Evolutionary conservation across 805 yeast genomes (phyloP).

Genomic region (Citeromyces matritensis): DNA sequence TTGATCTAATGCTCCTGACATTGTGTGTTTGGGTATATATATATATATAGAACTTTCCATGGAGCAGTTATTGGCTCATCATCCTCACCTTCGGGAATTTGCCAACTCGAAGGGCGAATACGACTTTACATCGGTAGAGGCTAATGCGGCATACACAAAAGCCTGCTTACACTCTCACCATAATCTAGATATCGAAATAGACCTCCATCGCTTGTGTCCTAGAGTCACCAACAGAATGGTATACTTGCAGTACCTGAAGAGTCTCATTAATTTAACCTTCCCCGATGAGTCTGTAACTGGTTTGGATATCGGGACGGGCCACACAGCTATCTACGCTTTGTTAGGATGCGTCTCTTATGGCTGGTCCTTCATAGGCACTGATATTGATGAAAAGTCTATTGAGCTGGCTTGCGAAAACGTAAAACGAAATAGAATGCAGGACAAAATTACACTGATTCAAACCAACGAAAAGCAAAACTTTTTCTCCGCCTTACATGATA

Average conservation of each 20-base stretch:
- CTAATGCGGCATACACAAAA: background rate
- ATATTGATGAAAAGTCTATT: conserved; percentile 20
- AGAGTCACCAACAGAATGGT: conserved; percentile 13
- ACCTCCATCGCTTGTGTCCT: conserved; percentile 13
- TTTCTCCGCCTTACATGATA: conserved; percentile 3
- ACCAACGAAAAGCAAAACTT: conserved; percentile 6
- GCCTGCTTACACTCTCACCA: conserved; percentile 2
- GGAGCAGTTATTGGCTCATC: too few species aligned
- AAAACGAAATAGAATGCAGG: conserved; percentile 10
- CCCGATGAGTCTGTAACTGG: conserved; percentile 7
- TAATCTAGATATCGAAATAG: conserved; percentile 8
- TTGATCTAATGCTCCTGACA: conserved; percentile 48
- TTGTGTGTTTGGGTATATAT: conserved; percentile 5
- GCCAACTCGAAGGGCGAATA: background rate
- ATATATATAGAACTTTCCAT: background rate
- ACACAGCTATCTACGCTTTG: conserved; percentile 28
- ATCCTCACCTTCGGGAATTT: too few species aligned
- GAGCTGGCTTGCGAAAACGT: conserved; percentile 13
- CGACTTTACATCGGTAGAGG: conserved; percentile 3
- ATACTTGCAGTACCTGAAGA: conserved; percentile 10
- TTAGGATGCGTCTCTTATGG: conserved; percentile 12
- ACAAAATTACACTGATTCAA: conserved; percentile 6
- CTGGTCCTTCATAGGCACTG: conserved; percentile 23
- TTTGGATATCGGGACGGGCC: conserved; percentile 36
- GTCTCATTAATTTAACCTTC: conserved; percentile 2